phyloP scores from a whole-genome alignment of 352 stramenopile species.

The Saprolegnia diclina region DNA sequence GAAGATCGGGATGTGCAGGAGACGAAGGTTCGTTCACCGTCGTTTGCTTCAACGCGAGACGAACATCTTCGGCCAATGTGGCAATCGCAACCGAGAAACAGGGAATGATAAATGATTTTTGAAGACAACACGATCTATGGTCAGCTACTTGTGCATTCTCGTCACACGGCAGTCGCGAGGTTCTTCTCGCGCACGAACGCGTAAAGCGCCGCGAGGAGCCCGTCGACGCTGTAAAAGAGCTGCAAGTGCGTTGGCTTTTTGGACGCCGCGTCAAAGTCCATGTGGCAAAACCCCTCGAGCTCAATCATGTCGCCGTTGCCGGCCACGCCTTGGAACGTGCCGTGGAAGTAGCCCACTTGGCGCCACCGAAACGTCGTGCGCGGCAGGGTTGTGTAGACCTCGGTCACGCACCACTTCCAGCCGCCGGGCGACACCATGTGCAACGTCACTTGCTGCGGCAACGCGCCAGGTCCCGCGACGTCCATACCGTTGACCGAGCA shows the following conservation, averaged over 20 bases:
- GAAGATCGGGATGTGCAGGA: too few relatives aligned
- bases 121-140: too few relatives aligned
- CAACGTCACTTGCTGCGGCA: not conserved
- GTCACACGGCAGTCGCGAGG: not conserved
- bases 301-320: conserved; percentile 14
- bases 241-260: not conserved
- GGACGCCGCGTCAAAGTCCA: conserved; percentile 10
- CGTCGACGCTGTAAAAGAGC: not conserved
- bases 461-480: not conserved
- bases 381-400: not conserved
- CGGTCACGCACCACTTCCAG: conserved; percentile 7
- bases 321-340: not conserved
- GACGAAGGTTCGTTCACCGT: too few relatives aligned
- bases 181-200: not conserved
- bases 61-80: too few relatives aligned
- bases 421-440: conserved; percentile 10
- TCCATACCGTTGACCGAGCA: not conserved
- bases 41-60: too few relatives aligned
- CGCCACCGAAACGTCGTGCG: conserved; percentile 8
- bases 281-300: conserved; percentile 11
- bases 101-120: too few relatives aligned
- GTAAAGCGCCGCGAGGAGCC: not conserved
- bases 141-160: too few relatives aligned
- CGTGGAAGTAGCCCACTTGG: conserved; percentile 8
- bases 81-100: too few relatives aligned